Evolutionary conservation across 129 eudicot genomes (phyloP).

Genomic region (Flaveria brownii): DNA sequence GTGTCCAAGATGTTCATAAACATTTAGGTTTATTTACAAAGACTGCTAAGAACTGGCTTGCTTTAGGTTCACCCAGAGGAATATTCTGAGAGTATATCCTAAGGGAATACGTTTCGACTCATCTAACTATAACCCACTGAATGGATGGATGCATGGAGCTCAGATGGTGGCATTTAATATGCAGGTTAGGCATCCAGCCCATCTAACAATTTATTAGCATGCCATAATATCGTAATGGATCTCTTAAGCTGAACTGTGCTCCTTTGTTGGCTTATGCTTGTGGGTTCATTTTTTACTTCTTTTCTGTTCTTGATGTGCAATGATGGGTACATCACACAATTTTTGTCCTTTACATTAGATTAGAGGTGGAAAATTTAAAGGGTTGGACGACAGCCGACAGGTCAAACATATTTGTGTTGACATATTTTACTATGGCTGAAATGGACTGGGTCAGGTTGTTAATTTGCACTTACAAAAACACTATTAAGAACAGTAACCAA

Average conservation of each 20-base stretch:
- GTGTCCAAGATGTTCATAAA: not conserved
- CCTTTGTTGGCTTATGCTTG: not conserved
- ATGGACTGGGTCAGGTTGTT: not conserved
- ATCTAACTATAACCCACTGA: constrained; percentile 72
- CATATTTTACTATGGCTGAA: not conserved
- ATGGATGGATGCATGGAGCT: constrained; percentile 92
- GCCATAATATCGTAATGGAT: not conserved
- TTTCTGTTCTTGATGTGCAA: too few relatives aligned
- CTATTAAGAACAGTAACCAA: not conserved
- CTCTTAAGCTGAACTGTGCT: not conserved
- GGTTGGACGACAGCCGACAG: not conserved
- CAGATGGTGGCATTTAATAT: constrained; percentile 93
- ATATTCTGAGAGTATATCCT: constrained; percentile 74
- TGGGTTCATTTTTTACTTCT: too few relatives aligned
- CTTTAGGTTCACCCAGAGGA: constrained; percentile 72
- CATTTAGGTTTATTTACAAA: constrained; percentile 9
- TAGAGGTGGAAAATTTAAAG: not conserved
- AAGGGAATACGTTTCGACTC: constrained; percentile 75
- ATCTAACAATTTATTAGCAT: not conserved
- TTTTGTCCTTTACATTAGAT: not conserved
- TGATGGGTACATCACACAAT: not conserved
- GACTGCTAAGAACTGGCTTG: constrained; percentile 24
- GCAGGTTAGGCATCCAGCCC: constrained; percentile 59
- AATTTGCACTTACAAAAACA: not conserved
- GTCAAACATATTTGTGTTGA: not conserved